Percentiles rank a stretch among this genome's conserved stretches.
phyloP scores from a whole-genome alignment of 2,329 filamentous ascomycete genomes.

The Epichloe typhina region DNA sequence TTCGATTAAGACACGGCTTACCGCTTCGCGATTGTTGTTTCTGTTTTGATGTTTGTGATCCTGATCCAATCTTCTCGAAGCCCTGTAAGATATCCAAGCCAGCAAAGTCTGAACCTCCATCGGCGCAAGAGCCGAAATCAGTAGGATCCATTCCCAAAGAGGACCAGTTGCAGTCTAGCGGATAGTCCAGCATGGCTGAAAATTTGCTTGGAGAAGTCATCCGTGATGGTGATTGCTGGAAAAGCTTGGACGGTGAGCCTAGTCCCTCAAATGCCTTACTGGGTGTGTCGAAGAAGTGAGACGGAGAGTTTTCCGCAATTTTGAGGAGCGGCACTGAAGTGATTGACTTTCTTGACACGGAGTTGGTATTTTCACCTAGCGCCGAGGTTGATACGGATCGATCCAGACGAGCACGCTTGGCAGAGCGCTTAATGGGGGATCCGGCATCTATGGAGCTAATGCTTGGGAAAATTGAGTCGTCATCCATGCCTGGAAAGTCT shows the following conservation, averaged over 20 bases:
- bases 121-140: constrained; percentile 30
- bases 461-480: constrained; percentile 20
- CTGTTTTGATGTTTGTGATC: constrained; percentile 17
- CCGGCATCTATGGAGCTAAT: constrained; percentile 39
- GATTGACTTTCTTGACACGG: constrained; percentile 35
- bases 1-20: constrained; percentile 18
- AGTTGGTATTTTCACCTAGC: constrained; percentile 46
- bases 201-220: constrained; percentile 40
- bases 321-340: constrained; percentile 39
- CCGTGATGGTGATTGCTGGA: constrained; percentile 21
- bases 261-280: constrained; percentile 43
- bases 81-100: constrained; percentile 62
- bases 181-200: constrained; percentile 19
- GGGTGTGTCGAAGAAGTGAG: constrained; percentile 37
- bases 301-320: constrained; percentile 27
- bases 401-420: constrained; percentile 46
- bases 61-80: constrained; percentile 59
- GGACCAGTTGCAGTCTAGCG: constrained; percentile 26
- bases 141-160: constrained; percentile 20
- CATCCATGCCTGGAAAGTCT: constrained; percentile 17
- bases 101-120: constrained; percentile 40
- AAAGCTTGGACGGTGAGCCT: constrained; percentile 42
- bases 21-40: constrained; percentile 16
- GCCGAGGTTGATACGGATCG: constrained; percentile 50
- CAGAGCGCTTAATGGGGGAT: constrained; percentile 51